Percentiles rank a stretch among this genome's conserved stretches.
Conservation (phyloP, 495 filamentous ascomycete species). For the Venustampulla echinocandica region DNA sequence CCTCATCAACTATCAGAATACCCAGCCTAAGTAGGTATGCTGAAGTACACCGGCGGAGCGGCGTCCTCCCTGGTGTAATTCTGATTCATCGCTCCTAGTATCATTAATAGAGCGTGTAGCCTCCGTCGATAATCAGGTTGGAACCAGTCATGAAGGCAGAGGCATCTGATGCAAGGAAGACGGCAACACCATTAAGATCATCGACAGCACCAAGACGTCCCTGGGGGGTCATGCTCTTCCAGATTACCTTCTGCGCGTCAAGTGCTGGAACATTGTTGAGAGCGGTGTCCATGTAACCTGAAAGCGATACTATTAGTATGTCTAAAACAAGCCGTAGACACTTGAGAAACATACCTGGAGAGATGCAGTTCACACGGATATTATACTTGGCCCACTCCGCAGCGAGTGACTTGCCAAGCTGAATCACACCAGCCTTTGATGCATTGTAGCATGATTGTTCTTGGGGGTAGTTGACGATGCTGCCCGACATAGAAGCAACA, state of each 20-base stretch:
- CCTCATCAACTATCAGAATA: background rate
- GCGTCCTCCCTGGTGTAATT: too few species aligned
- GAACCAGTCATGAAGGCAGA: constrained; percentile 70
- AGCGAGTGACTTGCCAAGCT: constrained; percentile 66
- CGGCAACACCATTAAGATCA: constrained; percentile 66
- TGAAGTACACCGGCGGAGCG: background rate
- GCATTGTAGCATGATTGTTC: constrained; percentile 73
- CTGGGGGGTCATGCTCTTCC: constrained; percentile 67
- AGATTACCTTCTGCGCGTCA: constrained; percentile 70
- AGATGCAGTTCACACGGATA: constrained; percentile 72
- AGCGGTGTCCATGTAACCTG: constrained; percentile 69
- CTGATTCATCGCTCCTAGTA: constrained; percentile 8
- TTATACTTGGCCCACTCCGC: constrained; percentile 71
- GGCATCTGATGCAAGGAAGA: constrained; percentile 68
- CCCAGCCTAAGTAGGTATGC: background rate
- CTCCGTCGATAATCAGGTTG: constrained; percentile 67
- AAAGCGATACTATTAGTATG: background rate
- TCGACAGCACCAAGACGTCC: constrained; percentile 61
- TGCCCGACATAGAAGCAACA: constrained; percentile 69
- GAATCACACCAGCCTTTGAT: constrained; percentile 70
- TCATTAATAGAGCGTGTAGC: constrained; percentile 37
- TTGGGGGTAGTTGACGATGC: constrained; percentile 72
- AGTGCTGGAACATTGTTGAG: constrained; percentile 65
- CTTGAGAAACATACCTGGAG: constrained; percentile 43
- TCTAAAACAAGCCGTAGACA: background rate